A percentile compares a stretch with the other conserved stretches of the same genome.
These are phyloP conservation scores for Ganoderma resinaceum DNA, from an alignment of 1,284 basidiomycete species.

Conservation along the genomic window DNA sequence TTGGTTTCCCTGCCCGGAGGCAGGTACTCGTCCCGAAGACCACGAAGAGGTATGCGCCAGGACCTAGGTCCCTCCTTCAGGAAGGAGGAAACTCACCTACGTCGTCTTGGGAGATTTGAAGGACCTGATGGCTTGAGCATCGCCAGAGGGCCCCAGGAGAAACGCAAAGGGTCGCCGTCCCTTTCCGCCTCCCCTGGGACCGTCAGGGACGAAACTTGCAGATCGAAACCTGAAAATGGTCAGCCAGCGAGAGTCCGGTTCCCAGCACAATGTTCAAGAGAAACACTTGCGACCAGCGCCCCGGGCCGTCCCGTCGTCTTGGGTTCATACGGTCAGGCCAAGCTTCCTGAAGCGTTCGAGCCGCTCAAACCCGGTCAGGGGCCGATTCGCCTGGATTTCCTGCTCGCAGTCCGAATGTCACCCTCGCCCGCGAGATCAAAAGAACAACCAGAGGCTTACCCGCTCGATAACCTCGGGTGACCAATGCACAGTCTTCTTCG, in stretches of 20 bases:
- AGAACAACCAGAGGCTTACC: neutral
- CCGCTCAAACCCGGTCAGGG: neutral
- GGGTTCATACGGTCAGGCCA: neutral
- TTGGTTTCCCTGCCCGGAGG: neutral
- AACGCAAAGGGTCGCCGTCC: neutral
- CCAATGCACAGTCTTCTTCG: neutral
- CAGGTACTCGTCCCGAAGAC: neutral
- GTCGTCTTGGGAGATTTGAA: neutral
- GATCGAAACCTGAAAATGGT: neutral
- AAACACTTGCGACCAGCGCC: neutral
- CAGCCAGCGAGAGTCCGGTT: neutral
- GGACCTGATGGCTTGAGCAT: neutral
- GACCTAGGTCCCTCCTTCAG: neutral
- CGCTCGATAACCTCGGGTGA: neutral
- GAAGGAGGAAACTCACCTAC: neutral
- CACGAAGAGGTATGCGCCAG: conserved; percentile 2
- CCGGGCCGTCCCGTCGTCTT: neutral
- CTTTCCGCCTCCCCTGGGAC: neutral
- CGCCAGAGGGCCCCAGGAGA: neutral
- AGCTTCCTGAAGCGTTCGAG: neutral
- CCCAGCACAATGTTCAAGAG: neutral
- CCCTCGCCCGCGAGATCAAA: neutral
- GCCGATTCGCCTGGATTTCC: conserved; percentile 1
- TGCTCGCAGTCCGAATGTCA: neutral
- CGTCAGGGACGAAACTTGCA: neutral